Evolutionary conservation across 768 basidiomycete species (phyloP).

Genomic region (Galerina marginata): DNA sequence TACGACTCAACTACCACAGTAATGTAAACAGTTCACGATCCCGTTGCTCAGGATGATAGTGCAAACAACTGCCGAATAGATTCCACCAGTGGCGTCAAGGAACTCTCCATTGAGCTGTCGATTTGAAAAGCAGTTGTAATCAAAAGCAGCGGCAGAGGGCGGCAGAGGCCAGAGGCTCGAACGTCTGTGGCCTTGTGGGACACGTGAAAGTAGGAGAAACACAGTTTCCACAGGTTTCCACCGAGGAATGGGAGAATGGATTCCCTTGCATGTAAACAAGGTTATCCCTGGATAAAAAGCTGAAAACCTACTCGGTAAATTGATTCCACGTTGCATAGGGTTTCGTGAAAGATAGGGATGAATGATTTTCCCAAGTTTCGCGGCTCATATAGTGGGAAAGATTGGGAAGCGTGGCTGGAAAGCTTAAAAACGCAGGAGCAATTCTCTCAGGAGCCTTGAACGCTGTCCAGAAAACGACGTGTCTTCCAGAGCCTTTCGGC

Average conservation of each 20-base stretch:
- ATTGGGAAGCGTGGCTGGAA: background rate
- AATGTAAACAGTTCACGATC: too few relatives aligned
- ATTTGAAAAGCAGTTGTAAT: too few relatives aligned
- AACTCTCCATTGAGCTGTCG: too few relatives aligned
- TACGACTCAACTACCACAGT: too few relatives aligned
- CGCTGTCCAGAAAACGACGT: background rate
- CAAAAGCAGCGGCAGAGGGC: too few relatives aligned
- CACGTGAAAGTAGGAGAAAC: too few relatives aligned
- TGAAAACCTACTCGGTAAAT: conserved; percentile 1
- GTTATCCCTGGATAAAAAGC: background rate
- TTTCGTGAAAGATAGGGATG: background rate
- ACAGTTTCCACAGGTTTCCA: background rate
- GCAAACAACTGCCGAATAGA: too few relatives aligned
- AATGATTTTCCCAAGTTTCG: conserved; percentile 6
- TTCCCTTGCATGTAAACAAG: background rate
- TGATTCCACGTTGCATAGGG: conserved; percentile 8
- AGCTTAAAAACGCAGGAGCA: background rate
- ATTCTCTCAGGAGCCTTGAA: background rate
- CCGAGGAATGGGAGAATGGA: background rate
- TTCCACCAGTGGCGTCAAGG: too few relatives aligned
- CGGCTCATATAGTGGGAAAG: background rate
- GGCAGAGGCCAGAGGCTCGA: too few relatives aligned
- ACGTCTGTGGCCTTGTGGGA: too few relatives aligned
- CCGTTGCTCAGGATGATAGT: too few relatives aligned
- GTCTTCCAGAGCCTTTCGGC: too few relatives aligned